These are phyloP conservation scores for Thelonectria blattea DNA, from an alignment of 2,329 filamentous ascomycete genomes.

Conservation along the genomic window DNA sequence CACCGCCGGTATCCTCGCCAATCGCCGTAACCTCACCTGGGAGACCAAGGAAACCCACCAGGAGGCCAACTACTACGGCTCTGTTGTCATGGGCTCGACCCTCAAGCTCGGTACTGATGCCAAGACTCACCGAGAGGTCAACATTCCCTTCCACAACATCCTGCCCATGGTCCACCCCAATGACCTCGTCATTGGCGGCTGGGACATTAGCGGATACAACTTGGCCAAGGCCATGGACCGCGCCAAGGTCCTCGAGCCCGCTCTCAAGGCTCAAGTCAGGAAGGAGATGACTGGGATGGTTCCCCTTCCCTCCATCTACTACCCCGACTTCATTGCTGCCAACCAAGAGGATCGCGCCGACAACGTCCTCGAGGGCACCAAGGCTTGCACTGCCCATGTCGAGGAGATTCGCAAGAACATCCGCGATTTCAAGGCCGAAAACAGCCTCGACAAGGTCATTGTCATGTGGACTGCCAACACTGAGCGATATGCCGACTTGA, in stretches of 20 bases:
- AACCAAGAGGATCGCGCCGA: constrained; percentile 98
- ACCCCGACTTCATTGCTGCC: constrained; percentile 98
- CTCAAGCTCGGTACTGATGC: constrained; percentile 93
- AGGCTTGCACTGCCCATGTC: constrained; percentile 86
- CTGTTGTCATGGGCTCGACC: constrained; percentile 94
- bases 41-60: constrained; percentile 90
- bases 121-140: constrained; percentile 85
- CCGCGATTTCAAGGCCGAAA: constrained; percentile 86
- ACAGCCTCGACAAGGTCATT: constrained; percentile 91
- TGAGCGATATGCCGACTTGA: constrained; percentile 89
- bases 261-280: constrained; percentile 84
- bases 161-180: constrained; percentile 98
- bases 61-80: constrained; percentile 96
- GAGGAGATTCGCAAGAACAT: constrained; percentile 94
- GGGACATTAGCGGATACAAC: constrained; percentile 95
- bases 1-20: constrained; percentile 95
- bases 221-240: constrained; percentile 93
- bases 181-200: constrained; percentile 91
- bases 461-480: constrained; percentile 99
- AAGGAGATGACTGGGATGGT: constrained; percentile 93
- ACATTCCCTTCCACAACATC: constrained; percentile 93
- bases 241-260: constrained; percentile 92
- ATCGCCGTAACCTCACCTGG: constrained; percentile 85
- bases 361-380: constrained; percentile 82
- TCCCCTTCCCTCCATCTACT: constrained; percentile 94